Evolutionary conservation across 805 yeast genomes (phyloP).

Genomic region (Starmerella riodocensis): DNA sequence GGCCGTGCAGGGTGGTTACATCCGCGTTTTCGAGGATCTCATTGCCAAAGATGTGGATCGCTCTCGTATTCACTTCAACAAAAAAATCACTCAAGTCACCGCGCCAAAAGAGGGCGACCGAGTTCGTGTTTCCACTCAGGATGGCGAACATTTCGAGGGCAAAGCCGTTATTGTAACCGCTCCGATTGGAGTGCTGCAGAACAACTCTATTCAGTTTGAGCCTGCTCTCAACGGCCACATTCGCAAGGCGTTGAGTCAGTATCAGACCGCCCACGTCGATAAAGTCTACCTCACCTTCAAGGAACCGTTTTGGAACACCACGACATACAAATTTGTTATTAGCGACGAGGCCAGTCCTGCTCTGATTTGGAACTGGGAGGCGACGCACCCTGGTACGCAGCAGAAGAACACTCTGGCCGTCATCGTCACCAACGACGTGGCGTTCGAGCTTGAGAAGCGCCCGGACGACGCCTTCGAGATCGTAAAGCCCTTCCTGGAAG

Average conservation of each 20-base stretch:
- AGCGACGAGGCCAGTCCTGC: constrained; percentile 40
- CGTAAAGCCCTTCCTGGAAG: constrained; percentile 20
- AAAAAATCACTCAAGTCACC: constrained; percentile 14
- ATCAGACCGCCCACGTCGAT: constrained; percentile 45
- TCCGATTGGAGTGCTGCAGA: constrained; percentile 21
- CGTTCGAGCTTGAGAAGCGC: constrained; percentile 39
- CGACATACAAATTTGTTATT: constrained; percentile 37
- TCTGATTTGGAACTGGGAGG: constrained; percentile 45
- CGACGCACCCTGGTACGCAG: constrained; percentile 30
- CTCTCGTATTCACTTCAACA: constrained; percentile 13
- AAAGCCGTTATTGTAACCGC: constrained; percentile 22
- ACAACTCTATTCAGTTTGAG: constrained; percentile 14
- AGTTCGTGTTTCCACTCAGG: constrained; percentile 17
- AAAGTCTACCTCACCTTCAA: constrained; percentile 61
- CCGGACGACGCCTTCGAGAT: constrained; percentile 26
- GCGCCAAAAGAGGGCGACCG: constrained; percentile 8
- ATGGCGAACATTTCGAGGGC: constrained; percentile 17
- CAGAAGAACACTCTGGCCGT: constrained; percentile 35
- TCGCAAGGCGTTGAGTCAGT: constrained; percentile 12
- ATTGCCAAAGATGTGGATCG: constrained; percentile 15
- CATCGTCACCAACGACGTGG: constrained; percentile 55
- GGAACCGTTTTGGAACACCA: constrained; percentile 46
- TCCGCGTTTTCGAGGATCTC: constrained; percentile 12
- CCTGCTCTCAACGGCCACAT: constrained; percentile 17
- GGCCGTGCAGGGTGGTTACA: constrained; percentile 21